These are phyloP conservation scores for Cyberlindnera americana DNA, from an alignment of 805 yeast genomes.

Conservation along the genomic window DNA sequence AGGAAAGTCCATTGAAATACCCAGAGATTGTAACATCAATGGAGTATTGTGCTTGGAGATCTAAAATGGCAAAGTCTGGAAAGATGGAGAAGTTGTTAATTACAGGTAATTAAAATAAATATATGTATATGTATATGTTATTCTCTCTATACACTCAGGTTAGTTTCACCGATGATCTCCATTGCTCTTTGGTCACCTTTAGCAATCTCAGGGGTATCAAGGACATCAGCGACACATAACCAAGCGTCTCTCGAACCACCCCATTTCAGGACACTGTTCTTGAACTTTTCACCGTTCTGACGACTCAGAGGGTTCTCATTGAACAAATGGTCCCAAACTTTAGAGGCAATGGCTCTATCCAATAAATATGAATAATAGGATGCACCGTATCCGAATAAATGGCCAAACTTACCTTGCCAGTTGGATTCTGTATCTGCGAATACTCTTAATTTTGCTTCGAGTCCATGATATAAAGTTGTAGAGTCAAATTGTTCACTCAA, in stretches of 20 bases:
- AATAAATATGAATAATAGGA: constrained; percentile 88
- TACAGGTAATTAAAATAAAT: not conserved
- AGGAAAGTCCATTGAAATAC: constrained; percentile 19
- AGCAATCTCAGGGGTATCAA: constrained; percentile 57
- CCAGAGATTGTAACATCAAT: constrained; percentile 11
- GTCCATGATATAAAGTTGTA: constrained; percentile 57
- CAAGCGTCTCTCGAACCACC: constrained; percentile 94
- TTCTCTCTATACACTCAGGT: constrained; percentile 8
- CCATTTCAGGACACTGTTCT: constrained; percentile 73
- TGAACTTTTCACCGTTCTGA: constrained; percentile 72
- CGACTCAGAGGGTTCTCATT: constrained; percentile 64
- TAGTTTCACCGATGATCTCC: constrained; percentile 44
- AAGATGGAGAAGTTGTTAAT: constrained; percentile 7
- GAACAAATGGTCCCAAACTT: constrained; percentile 76
- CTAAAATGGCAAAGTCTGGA: constrained; percentile 11
- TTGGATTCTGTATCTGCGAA: constrained; percentile 68
- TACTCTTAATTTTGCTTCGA: constrained; percentile 57
- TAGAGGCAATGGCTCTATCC: constrained; percentile 89
- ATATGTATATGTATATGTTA: not conserved
- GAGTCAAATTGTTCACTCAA: constrained; percentile 47
- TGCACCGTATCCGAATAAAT: constrained; percentile 88
- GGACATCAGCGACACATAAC: constrained; percentile 75
- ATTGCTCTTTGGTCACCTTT: constrained; percentile 73
- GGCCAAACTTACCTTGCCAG: constrained; percentile 96
- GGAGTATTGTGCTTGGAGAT: constrained; percentile 11